Conservation (phyloP, 495 filamentous ascomycete species). For the Aspergillus diversus region DNA sequence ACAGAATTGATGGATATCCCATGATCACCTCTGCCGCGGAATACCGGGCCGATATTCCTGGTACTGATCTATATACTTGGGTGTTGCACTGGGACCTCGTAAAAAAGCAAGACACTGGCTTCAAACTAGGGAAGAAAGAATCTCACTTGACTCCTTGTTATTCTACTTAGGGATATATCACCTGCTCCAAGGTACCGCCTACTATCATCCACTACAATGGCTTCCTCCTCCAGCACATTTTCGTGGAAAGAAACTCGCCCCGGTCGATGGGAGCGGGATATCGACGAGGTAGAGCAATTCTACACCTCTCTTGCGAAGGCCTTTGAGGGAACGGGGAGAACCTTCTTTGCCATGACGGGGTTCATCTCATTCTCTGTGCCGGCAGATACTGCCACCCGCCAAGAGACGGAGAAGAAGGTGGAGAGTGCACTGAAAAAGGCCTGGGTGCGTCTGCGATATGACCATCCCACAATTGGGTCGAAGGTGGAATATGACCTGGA, state of each 20-base stretch:
- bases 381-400: background rate
- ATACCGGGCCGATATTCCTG: background rate
- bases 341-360: conserved; percentile 43
- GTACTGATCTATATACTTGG: background rate
- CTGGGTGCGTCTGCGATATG: conserved; percentile 44
- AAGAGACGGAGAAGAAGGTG: conserved; percentile 15
- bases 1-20: background rate
- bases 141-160: background rate
- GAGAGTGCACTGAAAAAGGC: conserved; percentile 38
- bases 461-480: conserved; percentile 49
- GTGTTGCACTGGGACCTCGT: background rate
- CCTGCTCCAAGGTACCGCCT: background rate
- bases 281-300: conserved; percentile 49
- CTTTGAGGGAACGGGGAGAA: conserved; percentile 41
- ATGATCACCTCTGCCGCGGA: background rate
- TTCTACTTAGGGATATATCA: background rate
- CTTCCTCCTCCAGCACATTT: background rate
- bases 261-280: conserved; percentile 41
- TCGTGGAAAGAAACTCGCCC: background rate
- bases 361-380: conserved; percentile 26
- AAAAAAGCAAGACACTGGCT: background rate
- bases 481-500: conserved; percentile 28
- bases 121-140: background rate
- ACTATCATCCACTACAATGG: too few species aligned
- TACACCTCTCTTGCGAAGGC: conserved; percentile 40